These are phyloP conservation scores for Adansonia digitata DNA, from an alignment of 345 rosid species.

Conservation along the genomic window DNA sequence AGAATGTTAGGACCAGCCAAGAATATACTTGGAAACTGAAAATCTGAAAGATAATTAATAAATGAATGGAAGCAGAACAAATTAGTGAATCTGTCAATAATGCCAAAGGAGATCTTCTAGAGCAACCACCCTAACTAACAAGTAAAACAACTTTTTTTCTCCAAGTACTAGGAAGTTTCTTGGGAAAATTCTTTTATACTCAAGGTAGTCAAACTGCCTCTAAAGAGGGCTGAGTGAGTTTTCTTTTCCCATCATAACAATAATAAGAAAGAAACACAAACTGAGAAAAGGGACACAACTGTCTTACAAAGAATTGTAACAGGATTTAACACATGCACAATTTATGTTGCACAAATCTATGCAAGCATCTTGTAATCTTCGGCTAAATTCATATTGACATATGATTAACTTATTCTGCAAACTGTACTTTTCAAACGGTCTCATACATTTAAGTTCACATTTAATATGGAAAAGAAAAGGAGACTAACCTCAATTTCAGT, in stretches of 20 bases:
- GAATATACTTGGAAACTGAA: neutral
- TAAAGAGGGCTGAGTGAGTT: neutral
- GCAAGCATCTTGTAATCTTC: too few relatives aligned
- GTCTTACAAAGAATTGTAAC: neutral
- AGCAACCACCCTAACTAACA: neutral
- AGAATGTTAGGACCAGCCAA: neutral
- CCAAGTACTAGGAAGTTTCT: neutral
- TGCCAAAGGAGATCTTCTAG: neutral
- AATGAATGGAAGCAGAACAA: neutral
- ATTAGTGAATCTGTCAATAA: neutral
- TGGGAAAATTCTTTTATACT: neutral
- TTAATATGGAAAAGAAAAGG: neutral
- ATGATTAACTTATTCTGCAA: neutral
- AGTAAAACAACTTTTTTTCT: neutral
- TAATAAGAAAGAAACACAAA: neutral
- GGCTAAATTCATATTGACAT: neutral
- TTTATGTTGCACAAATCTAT: neutral
- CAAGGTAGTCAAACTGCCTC: neutral
- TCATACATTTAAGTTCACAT: neutral
- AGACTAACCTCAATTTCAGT: slow-evolving; percentile 23
- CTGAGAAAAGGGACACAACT: neutral
- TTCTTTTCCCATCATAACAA: neutral
- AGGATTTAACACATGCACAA: neutral
- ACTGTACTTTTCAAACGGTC: neutral
- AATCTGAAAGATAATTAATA: neutral